Evolutionary conservation across 139 green algal species (phyloP), one percentile per base, ranked within the genome.

Genomic region (Nannochloris sp.): DNA sequence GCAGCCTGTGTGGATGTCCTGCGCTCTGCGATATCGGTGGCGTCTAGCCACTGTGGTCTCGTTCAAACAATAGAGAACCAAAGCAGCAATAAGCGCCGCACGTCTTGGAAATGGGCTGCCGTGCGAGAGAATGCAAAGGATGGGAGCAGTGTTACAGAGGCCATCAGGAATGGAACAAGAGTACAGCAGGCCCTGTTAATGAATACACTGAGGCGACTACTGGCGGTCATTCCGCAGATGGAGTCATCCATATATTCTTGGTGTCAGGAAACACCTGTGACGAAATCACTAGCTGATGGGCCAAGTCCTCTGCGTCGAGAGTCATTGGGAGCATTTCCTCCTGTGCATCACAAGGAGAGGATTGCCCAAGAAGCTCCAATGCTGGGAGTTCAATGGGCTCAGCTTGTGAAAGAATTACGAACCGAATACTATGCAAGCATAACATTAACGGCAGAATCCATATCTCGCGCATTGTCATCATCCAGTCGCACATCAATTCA

Each of bases 361-460:
- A 29, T 66, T 31, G 37, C 51, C 10, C 37, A 63, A 31, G 68
- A 73, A 13, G 75, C 63, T 11, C 78, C 78, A 13, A 56, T 75
- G 30, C 61, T 84, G 55, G 78, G 78, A n/a, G 78, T 72, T 33
- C 78, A 84, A 56, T 83, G 75, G 59, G 78, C 78, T 4, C 79
- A 85, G 72, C 62, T 84, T 62, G 74, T 85, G 23, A 83, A 83
- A 62, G 79, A 85, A 69, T 61, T 85, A 63, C 76, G 79, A 30
- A 77, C 62, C 30, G 72, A 84, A 60, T 85, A 85, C 57, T 81
- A 66, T 46, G 76, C 65, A 6, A 69, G 68, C 16, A 68, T 80
- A 49, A 84, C 69, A n/a, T 36, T 69, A n/a, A 69, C 58, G 49
- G 79, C 72, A 10, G 65, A 75, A 62, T 68, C 68, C 29, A 72